Evolutionary conservation across 2,329 filamentous ascomycete species (phyloP), one percentile per base, ranked within the genome.

Genomic region (Diaporthe citrichinensis): DNA sequence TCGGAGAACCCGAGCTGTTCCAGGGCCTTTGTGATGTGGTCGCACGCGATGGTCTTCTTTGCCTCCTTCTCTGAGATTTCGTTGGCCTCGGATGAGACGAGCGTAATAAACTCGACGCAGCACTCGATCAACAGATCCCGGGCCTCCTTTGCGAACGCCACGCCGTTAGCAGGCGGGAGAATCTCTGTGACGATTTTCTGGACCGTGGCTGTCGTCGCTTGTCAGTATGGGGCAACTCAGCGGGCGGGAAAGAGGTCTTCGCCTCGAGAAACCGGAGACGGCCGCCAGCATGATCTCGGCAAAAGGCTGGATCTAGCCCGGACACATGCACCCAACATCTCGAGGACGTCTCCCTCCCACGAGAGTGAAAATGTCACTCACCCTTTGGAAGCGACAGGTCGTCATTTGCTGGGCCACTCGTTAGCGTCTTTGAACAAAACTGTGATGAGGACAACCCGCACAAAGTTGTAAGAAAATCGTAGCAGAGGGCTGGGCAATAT

Each of bases 31-130:
- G 96, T 97, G 80, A 99, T 97, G 86, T 99, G 97, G 81, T 99
- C 97, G 84, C 95, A 98, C 17, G 96, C 96, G 80, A 99, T 99
- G 5, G 97, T 99, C 90, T 99, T 99, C 88, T 99, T 99, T 68
- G 96, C 95, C 82, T 99, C 97, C 85, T 98, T 98, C 84, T 99
- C 97, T 17, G 96, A 97, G 78, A 99, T 99, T 81, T 99, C 97
- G 85, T 99, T 99, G 77, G 97, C 97, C 87, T 99, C 96, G 65
- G 95, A 98, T n/a, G 96, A 98, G 80, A 99, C 94, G 81, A 99
- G 91, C 25, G 97, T 98, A 84, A 99, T 98, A 85, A 99, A 99
- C 85, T 99, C 97, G 81, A 99, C 96, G 82, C 97, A 99, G 87
- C 97, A 98, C 87, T 98, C 97, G 81, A 99, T 99, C 71, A 99